Conservation (phyloP, 768 basidiomycete genomes). For the Cystobasidiopsis lactophilus region DNA sequence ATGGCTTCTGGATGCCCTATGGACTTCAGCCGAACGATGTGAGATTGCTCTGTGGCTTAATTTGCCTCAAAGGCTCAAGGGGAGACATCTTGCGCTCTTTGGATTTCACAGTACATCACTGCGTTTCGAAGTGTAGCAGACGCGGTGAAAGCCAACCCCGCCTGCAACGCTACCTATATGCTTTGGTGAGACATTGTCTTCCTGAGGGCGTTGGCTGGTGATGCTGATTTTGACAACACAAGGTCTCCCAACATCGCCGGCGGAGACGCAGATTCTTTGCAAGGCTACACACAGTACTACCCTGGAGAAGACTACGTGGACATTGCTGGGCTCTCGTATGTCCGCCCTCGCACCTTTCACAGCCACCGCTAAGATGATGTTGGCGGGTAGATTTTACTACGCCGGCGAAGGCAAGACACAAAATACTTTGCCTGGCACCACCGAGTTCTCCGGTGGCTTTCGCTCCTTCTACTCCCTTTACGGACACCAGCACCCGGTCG, state of each 20-base stretch:
- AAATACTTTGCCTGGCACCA: not conserved
- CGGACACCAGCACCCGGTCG: constrained; percentile 8
- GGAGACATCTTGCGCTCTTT: too few species aligned
- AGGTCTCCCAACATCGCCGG: constrained; percentile 11
- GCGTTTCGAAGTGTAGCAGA: constrained; percentile 6
- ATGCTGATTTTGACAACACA: not conserved
- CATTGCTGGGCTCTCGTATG: constrained; percentile 11
- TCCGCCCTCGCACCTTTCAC: constrained; percentile 3
- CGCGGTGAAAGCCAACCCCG: not conserved
- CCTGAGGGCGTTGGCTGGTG: not conserved
- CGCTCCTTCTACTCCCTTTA: constrained; percentile 5
- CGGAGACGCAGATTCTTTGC: constrained; percentile 4
- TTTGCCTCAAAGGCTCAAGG: too few species aligned
- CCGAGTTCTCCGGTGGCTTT: not conserved
- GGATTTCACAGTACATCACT: too few species aligned
- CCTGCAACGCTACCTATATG: constrained; percentile 10
- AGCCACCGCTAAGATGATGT: too few species aligned
- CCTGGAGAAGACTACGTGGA: constrained; percentile 12
- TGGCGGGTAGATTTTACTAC: too few species aligned
- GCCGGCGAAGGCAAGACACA: constrained; percentile 5
- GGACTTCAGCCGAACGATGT: constrained; percentile 5
- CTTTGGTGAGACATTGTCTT: not conserved
- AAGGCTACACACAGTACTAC: constrained; percentile 9
- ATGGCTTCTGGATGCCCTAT: constrained; percentile 12
- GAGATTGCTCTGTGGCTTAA: too few species aligned